A percentile compares a stretch with the other conserved stretches of the same genome.
phyloP scores from a whole-genome alignment of 257 asterid genomes.

The Capsicum pubescens region DNA sequence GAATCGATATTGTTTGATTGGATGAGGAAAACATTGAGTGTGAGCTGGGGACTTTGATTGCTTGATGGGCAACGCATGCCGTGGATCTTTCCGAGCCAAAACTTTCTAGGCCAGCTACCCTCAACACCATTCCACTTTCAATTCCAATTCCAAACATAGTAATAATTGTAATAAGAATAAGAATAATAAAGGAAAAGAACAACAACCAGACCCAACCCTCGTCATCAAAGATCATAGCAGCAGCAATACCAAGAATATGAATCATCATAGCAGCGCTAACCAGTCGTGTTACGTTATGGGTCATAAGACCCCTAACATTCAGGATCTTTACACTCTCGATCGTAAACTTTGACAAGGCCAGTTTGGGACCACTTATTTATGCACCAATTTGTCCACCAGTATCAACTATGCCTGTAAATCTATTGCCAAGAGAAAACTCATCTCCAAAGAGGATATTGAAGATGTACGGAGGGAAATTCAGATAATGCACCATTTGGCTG shows the following conservation, averaged over 20 bases:
- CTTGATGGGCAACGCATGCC: constrained; percentile 99
- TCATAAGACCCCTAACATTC: constrained; percentile 77
- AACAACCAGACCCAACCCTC: too few species aligned
- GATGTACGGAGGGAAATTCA: constrained; percentile 97
- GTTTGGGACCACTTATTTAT: constrained; percentile 80
- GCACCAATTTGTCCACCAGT: constrained; percentile 67
- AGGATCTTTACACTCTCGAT: constrained; percentile 77
- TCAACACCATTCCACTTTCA: constrained; percentile 47
- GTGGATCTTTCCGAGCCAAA: constrained; percentile 80
- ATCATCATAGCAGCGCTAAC: constrained; percentile 46
- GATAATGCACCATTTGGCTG: constrained; percentile 95
- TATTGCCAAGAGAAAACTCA: constrained; percentile 83
- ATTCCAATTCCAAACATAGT: constrained; percentile 45
- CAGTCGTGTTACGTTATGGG: constrained; percentile 76
- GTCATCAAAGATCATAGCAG: too few species aligned
- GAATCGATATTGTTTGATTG: background rate
- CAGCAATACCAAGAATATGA: constrained; percentile 43
- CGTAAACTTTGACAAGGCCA: constrained; percentile 90
- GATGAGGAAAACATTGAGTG: constrained; percentile 37
- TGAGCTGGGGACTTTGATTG: constrained; percentile 44
- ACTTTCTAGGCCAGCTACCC: constrained; percentile 44
- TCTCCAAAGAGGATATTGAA: constrained; percentile 82
- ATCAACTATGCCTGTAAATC: constrained; percentile 85
- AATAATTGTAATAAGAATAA: too few species aligned
- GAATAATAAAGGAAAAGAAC: too few species aligned